phyloP scores from a whole-genome alignment of 164 flowering plant genomes.

The Magnolia officinalis region DNA sequence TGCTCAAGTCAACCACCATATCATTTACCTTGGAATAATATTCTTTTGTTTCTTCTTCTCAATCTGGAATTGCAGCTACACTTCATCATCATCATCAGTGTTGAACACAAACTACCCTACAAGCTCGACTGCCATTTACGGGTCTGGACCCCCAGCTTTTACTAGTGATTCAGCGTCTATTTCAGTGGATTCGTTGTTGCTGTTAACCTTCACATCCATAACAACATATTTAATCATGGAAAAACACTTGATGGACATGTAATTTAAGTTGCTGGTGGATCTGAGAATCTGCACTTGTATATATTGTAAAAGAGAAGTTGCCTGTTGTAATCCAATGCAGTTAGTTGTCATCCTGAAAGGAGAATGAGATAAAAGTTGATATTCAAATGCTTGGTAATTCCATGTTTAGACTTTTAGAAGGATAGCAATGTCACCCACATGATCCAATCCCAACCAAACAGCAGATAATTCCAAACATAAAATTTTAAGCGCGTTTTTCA shows the following conservation, averaged over 20 bases:
- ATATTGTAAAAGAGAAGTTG: background rate
- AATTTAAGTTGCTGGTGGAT: background rate
- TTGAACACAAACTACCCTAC: slow-evolving; percentile 45
- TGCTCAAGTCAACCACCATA: background rate
- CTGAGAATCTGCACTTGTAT: background rate
- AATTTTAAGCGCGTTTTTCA: background rate
- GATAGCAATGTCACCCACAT: background rate
- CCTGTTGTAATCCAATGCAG: background rate
- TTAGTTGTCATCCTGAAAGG: background rate
- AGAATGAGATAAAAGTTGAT: background rate
- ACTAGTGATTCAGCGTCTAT: slow-evolving; percentile 25
- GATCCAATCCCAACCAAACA: background rate
- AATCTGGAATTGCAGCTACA: slow-evolving; percentile 8
- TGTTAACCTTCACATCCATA: slow-evolving; percentile 22
- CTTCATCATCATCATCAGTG: slow-evolving; percentile 30
- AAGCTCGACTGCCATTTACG: slow-evolving; percentile 30
- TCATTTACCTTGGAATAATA: background rate
- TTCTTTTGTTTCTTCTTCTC: background rate
- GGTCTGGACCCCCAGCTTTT: slow-evolving; percentile 44
- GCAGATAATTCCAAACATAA: background rate
- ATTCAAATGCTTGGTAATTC: background rate
- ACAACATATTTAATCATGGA: slow-evolving; percentile 9
- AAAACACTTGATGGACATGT: background rate
- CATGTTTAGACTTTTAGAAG: background rate
- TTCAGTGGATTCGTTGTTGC: slow-evolving; percentile 27